Evolutionary conservation across 805 yeast genomes (phyloP).

Genomic region (Lachancea thermotolerans): DNA sequence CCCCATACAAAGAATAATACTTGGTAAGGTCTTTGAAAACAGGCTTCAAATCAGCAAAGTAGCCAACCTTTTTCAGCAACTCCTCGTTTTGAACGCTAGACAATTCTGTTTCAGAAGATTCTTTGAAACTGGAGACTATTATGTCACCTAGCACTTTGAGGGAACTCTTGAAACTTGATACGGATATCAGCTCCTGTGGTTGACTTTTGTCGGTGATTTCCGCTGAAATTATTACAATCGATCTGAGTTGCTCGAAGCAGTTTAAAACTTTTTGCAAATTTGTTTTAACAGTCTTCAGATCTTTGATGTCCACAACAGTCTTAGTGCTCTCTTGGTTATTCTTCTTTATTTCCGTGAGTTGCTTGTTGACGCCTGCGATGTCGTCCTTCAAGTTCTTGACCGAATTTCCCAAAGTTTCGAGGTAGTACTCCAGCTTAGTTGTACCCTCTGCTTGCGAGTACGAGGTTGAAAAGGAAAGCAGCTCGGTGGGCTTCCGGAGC

Average conservation of each 20-base stretch:
- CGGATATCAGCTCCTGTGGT: slow-evolving; percentile 23
- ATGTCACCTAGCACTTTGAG: slow-evolving; percentile 41
- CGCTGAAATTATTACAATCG: slow-evolving; percentile 31
- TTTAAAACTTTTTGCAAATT: slow-evolving; percentile 42
- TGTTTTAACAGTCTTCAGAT: slow-evolving; percentile 39
- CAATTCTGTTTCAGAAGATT: slow-evolving; percentile 25
- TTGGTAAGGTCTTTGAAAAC: slow-evolving; percentile 46
- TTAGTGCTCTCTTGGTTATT: slow-evolving; percentile 14
- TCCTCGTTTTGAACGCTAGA: slow-evolving; percentile 29
- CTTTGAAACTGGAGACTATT: slow-evolving; percentile 27
- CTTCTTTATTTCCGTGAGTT: slow-evolving; percentile 22
- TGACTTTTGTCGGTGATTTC: slow-evolving; percentile 8
- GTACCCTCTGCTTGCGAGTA: slow-evolving; percentile 30
- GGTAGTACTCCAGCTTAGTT: slow-evolving; percentile 58
- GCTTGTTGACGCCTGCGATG: slow-evolving; percentile 29
- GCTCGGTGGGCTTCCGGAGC: slow-evolving; percentile 45
- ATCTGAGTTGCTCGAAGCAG: slow-evolving; percentile 40
- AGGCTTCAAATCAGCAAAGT: slow-evolving; percentile 43
- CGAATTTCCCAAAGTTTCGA: slow-evolving; percentile 53
- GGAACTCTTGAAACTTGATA: slow-evolving; percentile 33
- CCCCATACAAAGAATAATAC: slow-evolving; percentile 45
- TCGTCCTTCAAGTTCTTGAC: slow-evolving; percentile 50
- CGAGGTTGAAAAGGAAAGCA: slow-evolving; percentile 37
- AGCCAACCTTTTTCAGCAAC: slow-evolving; percentile 39
- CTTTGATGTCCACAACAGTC: slow-evolving; percentile 33